Conservation (phyloP, 352 stramenopile species). For the Phytophthora chlamydospora region DNA sequence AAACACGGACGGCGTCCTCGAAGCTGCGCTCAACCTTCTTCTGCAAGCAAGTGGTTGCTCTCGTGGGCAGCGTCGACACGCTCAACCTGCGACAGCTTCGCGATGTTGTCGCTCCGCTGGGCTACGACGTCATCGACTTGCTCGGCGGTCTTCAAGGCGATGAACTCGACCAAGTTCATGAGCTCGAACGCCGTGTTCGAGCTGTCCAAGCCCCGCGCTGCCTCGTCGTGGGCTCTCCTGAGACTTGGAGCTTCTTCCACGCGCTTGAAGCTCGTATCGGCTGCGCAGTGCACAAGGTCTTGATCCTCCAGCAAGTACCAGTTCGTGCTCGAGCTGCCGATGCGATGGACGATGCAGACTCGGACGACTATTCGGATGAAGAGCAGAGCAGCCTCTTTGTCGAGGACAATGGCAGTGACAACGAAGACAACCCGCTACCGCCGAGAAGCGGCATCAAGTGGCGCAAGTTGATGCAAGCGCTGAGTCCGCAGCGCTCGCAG, state of each 20-base stretch:
- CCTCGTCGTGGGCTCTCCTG: slow-evolving; percentile 38
- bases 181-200: slow-evolving; percentile 33
- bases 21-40: slow-evolving; percentile 36
- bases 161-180: slow-evolving; percentile 3
- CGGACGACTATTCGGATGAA: slow-evolving; percentile 59
- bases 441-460: slow-evolving; percentile 24
- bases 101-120: slow-evolving; percentile 16
- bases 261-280: slow-evolving; percentile 39
- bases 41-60: slow-evolving; percentile 37
- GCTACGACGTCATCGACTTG: slow-evolving; percentile 38
- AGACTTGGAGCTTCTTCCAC: slow-evolving; percentile 41
- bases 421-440: slow-evolving; percentile 16
- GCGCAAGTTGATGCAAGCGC: slow-evolving; percentile 28
- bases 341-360: slow-evolving; percentile 25
- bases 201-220: slow-evolving; percentile 32
- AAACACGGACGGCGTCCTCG: slow-evolving; percentile 7
- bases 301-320: slow-evolving; percentile 53
- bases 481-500: slow-evolving; percentile 38
- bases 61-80: slow-evolving; percentile 31
- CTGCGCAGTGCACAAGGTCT: slow-evolving; percentile 34
- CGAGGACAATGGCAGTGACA: slow-evolving; percentile 16
- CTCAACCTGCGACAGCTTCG: slow-evolving; percentile 28
- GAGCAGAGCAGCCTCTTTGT: slow-evolving; percentile 28
- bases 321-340: slow-evolving; percentile 20
- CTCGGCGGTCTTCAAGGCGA: slow-evolving; percentile 6